These are phyloP conservation scores for Talaromyces pinophilus DNA, from an alignment of 2,329 filamentous ascomycete genomes.

Conservation along the genomic window DNA sequence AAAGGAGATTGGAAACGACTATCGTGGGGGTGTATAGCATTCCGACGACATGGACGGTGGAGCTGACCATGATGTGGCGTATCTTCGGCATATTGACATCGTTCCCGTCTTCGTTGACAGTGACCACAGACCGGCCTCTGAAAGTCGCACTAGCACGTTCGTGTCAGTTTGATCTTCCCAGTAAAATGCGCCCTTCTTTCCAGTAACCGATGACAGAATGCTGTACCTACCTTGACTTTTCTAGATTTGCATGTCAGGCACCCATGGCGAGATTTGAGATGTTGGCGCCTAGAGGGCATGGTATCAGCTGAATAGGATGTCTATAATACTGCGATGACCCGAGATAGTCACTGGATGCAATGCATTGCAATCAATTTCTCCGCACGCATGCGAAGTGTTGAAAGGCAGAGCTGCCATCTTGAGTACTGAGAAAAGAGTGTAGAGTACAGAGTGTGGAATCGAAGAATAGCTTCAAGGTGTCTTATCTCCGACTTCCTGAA, in stretches of 20 bases:
- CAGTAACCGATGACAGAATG: not conserved
- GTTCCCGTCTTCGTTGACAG: slow-evolving; percentile 19
- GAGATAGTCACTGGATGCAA: not conserved
- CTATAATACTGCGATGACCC: not conserved
- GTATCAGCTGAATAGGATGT: not conserved
- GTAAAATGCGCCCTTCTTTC: not conserved
- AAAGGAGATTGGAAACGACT: not conserved
- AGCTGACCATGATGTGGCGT: not conserved
- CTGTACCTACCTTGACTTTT: slow-evolving; percentile 20
- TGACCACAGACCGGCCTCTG: slow-evolving; percentile 21
- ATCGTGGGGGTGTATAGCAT: not conserved
- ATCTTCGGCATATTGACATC: slow-evolving; percentile 15
- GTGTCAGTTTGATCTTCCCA: not conserved
- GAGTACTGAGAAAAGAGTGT: not conserved
- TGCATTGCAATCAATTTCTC: not conserved
- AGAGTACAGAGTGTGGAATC: not conserved
- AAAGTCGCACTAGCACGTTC: slow-evolving; percentile 13
- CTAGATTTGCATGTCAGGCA: slow-evolving; percentile 20
- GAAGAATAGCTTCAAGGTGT: not conserved
- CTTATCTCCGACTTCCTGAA: not conserved
- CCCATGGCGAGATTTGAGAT: slow-evolving; percentile 22
- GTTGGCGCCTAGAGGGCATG: slow-evolving; percentile 23
- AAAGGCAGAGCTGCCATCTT: not conserved
- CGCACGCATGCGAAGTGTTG: not conserved
- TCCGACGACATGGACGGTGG: not conserved